A percentile compares a stretch with the other conserved stretches of the same genome.
Evolutionary conservation across 768 basidiomycete genomes (phyloP).

Genomic region (Suillus brevipes): DNA sequence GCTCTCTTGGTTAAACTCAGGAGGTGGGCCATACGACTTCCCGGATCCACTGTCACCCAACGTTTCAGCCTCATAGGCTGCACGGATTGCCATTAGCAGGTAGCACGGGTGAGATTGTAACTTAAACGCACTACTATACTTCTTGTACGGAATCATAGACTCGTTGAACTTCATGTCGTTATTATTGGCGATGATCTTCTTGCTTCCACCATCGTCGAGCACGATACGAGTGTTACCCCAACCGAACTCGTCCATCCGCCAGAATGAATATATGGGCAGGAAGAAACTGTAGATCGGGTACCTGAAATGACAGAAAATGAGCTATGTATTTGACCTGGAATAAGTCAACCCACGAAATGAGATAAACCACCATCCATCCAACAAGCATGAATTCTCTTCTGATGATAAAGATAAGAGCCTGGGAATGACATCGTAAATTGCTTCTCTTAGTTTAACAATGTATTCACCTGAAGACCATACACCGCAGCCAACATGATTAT

Average conservation of each 20-base stretch:
- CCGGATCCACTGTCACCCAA: conserved; percentile 55
- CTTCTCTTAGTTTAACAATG: conserved; percentile 3
- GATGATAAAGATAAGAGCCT: conserved; percentile 67
- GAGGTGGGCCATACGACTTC: conserved; percentile 41
- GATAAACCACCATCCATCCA: conserved; percentile 73
- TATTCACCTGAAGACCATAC: conserved; percentile 63
- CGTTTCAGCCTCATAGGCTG: conserved; percentile 66
- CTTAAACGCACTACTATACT: conserved; percentile 58
- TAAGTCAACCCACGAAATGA: conserved; percentile 52
- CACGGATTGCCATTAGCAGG: conserved; percentile 14
- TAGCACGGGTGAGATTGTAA: neutral
- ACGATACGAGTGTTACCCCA: conserved; percentile 68
- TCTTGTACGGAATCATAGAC: conserved; percentile 73
- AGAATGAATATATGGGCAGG: conserved; percentile 70
- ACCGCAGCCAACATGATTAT: conserved; percentile 66
- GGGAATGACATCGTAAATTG: neutral
- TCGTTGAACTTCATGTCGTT: conserved; percentile 77
- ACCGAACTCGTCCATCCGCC: conserved; percentile 75
- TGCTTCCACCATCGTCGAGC: conserved; percentile 64
- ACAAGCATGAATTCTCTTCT: conserved; percentile 77
- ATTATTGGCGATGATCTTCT: conserved; percentile 52
- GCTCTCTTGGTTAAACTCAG: conserved; percentile 27
- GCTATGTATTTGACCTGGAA: conserved; percentile 1
- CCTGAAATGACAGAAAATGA: conserved; percentile 30
- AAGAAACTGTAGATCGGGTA: conserved; percentile 70